These are phyloP conservation scores for Boletus reticulatus DNA, from an alignment of 768 basidiomycete genomes.

Conservation along the genomic window DNA sequence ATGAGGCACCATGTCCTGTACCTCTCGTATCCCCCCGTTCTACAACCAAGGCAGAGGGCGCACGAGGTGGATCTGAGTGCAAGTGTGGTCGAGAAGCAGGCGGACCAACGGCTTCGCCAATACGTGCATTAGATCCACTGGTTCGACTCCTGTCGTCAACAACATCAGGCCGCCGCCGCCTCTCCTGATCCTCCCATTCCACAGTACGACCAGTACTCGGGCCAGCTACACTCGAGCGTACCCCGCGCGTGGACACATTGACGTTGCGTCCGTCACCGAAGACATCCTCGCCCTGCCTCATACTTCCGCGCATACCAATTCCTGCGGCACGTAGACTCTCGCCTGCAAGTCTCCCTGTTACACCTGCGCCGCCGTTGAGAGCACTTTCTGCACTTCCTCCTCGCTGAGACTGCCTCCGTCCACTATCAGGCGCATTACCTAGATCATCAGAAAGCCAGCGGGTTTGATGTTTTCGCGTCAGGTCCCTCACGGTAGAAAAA, in stretches of 20 bases:
- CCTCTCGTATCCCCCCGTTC: slow-evolving; percentile 23
- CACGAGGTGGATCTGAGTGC: slow-evolving; percentile 26
- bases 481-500: slow-evolving; percentile 48
- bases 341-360: slow-evolving; percentile 53
- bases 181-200: slow-evolving; percentile 27
- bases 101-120: slow-evolving; percentile 13
- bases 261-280: slow-evolving; percentile 30
- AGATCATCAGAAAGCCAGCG: slow-evolving; percentile 56
- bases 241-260: slow-evolving; percentile 14
- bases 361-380: slow-evolving; percentile 41
- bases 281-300: slow-evolving; percentile 35
- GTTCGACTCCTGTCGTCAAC: slow-evolving; percentile 23
- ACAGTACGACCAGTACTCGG: slow-evolving; percentile 8
- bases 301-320: slow-evolving; percentile 41
- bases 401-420: slow-evolving; percentile 54
- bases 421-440: slow-evolving; percentile 28
- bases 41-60: slow-evolving; percentile 6
- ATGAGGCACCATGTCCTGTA: slow-evolving; percentile 11
- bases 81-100: slow-evolving; percentile 21
- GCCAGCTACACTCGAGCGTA: slow-evolving; percentile 11
- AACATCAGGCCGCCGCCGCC: slow-evolving; percentile 12
- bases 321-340: slow-evolving; percentile 74
- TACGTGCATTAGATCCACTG: slow-evolving; percentile 23
- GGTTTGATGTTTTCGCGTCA: slow-evolving; percentile 47
- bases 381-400: slow-evolving; percentile 73